Evolutionary conservation across 179 eudicot species (phyloP), one percentile per base, ranked within the genome.

Genomic region (Actinidia arguta): DNA sequence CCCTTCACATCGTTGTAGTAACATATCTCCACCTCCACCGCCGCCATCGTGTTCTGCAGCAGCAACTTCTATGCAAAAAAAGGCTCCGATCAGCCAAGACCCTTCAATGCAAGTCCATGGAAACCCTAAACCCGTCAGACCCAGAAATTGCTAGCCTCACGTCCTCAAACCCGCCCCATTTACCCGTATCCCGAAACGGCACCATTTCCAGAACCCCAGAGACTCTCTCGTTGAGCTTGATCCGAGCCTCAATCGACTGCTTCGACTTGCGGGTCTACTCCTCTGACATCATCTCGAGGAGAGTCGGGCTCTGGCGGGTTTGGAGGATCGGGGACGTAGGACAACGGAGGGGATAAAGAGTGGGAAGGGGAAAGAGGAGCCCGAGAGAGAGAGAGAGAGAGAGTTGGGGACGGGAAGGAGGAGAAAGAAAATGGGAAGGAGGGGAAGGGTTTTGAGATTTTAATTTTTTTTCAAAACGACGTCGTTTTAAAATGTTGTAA

Each of bases 1-100:
- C 89, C 86, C 78, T 89, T 94, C 80, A 96, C 99, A 78, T 96
- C 99, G 85, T 96, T 98, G 81, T 98, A 94, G 44, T 96, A 98
- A 77, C 97, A 93, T 44, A 96, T 96, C 87, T 96, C 98, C 63
- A 96, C 95, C 91, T 54, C 27, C 76, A 1, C 52, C 20, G 54
- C 44, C 89, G 3, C 85, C 93, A 56, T 84, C 85, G n/a, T n/a
- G n/a, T n/a, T n/a, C n/a, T n/a, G n/a, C 50, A 84, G 55, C 79
- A 31, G 66, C 64, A 73, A 80, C 81, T 93, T 96, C 81, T 91
- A 91, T 8, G 92, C 91, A 56, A 96, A 96, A 55, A 94, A 94
- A 67, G 82, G 83, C 99, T 96, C 85, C 89, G 87, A 5, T 80
- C 86, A 0, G 87, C 92, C 72, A 96, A 81, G 47, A 96, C 98